Percentiles rank a stretch among this genome's conserved stretches.
Evolutionary conservation across 2,329 filamentous ascomycete genomes (phyloP).

Genomic region (Leptographium radiaticola): DNA sequence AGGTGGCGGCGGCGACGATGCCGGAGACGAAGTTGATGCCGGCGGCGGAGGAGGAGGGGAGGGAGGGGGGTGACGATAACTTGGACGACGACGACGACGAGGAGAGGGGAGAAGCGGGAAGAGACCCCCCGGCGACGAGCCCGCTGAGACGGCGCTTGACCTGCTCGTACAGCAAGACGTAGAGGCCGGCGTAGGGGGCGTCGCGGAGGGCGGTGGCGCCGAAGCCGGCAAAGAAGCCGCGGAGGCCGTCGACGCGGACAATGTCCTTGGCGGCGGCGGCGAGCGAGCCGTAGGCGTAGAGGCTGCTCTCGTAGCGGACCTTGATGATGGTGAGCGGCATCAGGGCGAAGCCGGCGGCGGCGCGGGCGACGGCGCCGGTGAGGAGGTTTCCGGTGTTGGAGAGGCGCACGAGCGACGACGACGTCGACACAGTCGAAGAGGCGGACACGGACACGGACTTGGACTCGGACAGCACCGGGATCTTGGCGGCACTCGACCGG

Average conservation of each 20-base stretch:
- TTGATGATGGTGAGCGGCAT: conserved; percentile 97
- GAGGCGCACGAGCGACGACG: conserved; percentile 56
- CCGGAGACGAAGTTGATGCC: conserved; percentile 79
- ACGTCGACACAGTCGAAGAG: conserved; percentile 16
- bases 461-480: conserved; percentile 17
- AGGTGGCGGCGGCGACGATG: conserved; percentile 65
- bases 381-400: conserved; percentile 74
- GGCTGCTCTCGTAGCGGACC: conserved; percentile 81
- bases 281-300: conserved; percentile 74
- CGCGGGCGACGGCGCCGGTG: conserved; percentile 72
- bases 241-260: conserved; percentile 53
- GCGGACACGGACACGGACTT: conserved; percentile 6
- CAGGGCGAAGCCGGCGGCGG: conserved; percentile 76
- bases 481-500: conserved; percentile 50
- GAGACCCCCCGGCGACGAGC: background rate
- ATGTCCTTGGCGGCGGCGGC: conserved; percentile 64
- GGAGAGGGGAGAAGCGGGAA: too few relatives aligned
- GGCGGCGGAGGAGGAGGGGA: conserved; percentile 34
- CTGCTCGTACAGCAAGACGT: conserved; percentile 88
- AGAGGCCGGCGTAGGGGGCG: conserved; percentile 91
- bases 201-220: conserved; percentile 88
- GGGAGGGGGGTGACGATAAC: conserved; percentile 6
- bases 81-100: background rate
- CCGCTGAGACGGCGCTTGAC: conserved; percentile 50
- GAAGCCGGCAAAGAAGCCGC: conserved; percentile 86